These are phyloP conservation scores for Coniosporium tulheliwenetii DNA, from an alignment of 2,329 filamentous ascomycete genomes.

Conservation along the genomic window DNA sequence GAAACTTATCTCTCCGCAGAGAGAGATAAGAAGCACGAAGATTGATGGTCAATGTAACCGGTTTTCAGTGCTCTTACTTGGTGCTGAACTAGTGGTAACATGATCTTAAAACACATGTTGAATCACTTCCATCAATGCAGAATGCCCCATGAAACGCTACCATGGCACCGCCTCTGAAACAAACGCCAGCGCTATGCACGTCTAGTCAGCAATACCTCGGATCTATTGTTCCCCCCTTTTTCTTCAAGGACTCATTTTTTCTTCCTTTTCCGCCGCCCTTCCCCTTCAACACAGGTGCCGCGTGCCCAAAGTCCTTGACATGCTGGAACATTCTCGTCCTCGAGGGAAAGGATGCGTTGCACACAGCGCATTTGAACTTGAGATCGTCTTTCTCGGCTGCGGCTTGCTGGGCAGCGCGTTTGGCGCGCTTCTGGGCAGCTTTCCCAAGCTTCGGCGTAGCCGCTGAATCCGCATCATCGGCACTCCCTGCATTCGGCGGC, in stretches of 20 bases:
- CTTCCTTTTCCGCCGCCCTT: neutral
- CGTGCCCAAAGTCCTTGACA: constrained; percentile 50
- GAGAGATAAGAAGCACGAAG: no score
- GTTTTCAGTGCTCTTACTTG: no score
- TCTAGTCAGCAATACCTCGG: no score
- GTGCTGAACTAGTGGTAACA: no score
- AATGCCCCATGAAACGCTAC: no score
- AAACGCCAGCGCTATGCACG: no score
- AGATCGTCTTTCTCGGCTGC: constrained; percentile 12
- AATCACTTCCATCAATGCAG: no score
- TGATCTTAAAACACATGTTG: no score
- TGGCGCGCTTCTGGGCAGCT: constrained; percentile 31
- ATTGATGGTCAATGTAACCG: no score
- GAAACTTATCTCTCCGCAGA: no score
- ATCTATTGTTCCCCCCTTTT: no score
- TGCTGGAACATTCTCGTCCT: constrained; percentile 61
- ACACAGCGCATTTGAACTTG: constrained; percentile 59
- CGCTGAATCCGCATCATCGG: neutral
- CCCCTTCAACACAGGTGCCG: constrained; percentile 26
- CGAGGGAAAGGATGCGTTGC: constrained; percentile 62
- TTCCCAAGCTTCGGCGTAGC: constrained; percentile 26
- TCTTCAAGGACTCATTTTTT: neutral
- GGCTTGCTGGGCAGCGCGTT: constrained; percentile 26
- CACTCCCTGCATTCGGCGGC: neutral
- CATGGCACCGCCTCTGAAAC: no score